Evolutionary conservation across 2,329 filamentous ascomycete genomes (phyloP).

Genomic region (Cucurbitaria berberidis): DNA sequence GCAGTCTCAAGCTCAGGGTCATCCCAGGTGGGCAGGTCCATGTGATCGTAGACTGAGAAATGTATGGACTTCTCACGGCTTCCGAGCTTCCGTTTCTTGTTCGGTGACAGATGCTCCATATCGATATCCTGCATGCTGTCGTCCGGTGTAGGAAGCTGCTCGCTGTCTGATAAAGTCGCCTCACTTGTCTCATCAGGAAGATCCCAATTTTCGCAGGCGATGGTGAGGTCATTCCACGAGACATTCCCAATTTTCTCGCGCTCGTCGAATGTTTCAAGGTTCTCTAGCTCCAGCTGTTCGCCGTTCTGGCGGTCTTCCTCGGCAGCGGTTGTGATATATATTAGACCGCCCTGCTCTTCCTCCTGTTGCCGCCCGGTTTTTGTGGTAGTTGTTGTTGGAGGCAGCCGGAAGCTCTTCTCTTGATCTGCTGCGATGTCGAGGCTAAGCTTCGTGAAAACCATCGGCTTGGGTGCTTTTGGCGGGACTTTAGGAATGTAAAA

Average conservation of each 20-base stretch:
- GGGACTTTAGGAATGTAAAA: conserved; percentile 81
- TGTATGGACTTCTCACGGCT: conserved; percentile 27
- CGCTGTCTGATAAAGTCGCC: conserved; percentile 37
- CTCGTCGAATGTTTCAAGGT: conserved; percentile 61
- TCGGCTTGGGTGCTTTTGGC: conserved; percentile 76
- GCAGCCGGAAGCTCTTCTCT: conserved; percentile 79
- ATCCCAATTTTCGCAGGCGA: conserved; percentile 88
- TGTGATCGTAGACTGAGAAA: conserved; percentile 47
- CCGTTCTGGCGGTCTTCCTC: conserved; percentile 52
- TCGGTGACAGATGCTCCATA: conserved; percentile 37
- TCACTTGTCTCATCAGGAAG: conserved; percentile 52
- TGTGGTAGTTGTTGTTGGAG: conserved; percentile 59
- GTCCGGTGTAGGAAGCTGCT: conserved; percentile 33
- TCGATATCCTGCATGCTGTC: conserved; percentile 37
- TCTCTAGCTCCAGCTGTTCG: conserved; percentile 55
- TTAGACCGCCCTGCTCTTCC: conserved; percentile 62
- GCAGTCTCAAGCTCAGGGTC: conserved; percentile 77
- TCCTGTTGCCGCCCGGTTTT: conserved; percentile 57
- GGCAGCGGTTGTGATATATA: conserved; percentile 52
- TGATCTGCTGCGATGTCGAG: conserved; percentile 87
- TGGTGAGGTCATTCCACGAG: conserved; percentile 78
- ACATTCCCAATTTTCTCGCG: conserved; percentile 75
- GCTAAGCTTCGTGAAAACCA: conserved; percentile 85
- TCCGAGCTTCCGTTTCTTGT: conserved; percentile 70
- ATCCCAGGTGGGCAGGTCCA: conserved; percentile 69